These are phyloP conservation scores for Ophiostoma australiae DNA, from an alignment of 2,329 filamentous ascomycete species.

Conservation along the genomic window DNA sequence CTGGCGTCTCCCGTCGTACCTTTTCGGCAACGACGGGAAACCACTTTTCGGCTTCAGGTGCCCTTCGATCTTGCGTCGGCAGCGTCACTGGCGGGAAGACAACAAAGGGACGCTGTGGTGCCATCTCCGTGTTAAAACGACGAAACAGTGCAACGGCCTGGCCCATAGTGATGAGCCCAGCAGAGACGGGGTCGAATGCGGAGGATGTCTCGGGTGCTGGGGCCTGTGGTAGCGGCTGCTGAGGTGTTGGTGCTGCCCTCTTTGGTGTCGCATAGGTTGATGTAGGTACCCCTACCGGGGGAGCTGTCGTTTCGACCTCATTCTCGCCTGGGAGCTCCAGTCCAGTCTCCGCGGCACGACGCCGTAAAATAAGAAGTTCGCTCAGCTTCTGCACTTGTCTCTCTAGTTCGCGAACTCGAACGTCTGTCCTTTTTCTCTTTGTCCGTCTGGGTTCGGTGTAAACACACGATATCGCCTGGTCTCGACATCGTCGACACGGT, in stretches of 20 bases:
- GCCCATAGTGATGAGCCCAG: slow-evolving; percentile 22
- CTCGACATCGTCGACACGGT: background rate
- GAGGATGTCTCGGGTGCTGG: background rate
- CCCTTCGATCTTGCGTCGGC: background rate
- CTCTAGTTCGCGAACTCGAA: background rate
- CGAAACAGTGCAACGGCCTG: slow-evolving; percentile 21
- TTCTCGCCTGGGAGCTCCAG: background rate
- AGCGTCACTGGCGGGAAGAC: slow-evolving; percentile 20
- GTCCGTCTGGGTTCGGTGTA: background rate
- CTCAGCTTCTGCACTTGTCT: background rate
- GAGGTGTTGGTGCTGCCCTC: background rate
- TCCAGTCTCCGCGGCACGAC: background rate
- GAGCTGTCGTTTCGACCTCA: background rate
- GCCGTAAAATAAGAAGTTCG: background rate
- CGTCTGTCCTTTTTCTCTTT: background rate
- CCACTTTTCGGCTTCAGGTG: slow-evolving; percentile 2
- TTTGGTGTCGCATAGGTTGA: background rate
- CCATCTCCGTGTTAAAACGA: slow-evolving; percentile 23
- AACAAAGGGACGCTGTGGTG: slow-evolving; percentile 25
- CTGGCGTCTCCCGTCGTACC: slow-evolving; percentile 19
- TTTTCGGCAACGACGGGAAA: slow-evolving; percentile 14
- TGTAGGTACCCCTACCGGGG: background rate
- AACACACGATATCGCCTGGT: background rate
- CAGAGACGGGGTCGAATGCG: slow-evolving; percentile 20
- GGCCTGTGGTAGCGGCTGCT: background rate